Percentiles rank a stretch among this genome's conserved stretches.
phyloP scores from a whole-genome alignment of 2,329 filamentous ascomycete species.

The Didymella exigua region DNA sequence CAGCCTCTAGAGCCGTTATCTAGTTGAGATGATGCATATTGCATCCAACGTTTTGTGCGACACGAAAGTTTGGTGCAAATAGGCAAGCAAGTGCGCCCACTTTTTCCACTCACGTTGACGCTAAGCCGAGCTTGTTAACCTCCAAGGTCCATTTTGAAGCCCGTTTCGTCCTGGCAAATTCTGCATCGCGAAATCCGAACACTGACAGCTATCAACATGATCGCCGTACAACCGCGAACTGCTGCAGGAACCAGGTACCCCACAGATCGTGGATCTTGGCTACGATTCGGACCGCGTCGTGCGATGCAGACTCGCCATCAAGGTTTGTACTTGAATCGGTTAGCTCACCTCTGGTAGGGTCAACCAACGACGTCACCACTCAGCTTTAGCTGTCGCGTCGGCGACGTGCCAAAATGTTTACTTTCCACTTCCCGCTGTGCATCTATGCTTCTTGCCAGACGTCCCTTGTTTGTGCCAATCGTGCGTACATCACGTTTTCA shows the following conservation, averaged over 20 bases:
- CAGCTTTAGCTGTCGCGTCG: constrained; percentile 7
- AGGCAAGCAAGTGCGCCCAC: too few species aligned
- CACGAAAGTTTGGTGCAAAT: too few species aligned
- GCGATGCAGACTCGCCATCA: constrained; percentile 25
- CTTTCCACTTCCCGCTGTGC: not conserved
- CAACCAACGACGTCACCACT: constrained; percentile 36
- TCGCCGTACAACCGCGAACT: constrained; percentile 17
- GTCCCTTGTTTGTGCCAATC: not conserved
- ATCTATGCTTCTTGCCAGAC: constrained; percentile 22
- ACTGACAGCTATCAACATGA: constrained; percentile 5
- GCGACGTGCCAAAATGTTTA: not conserved
- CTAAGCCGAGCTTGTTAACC: not conserved
- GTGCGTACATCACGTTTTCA: not conserved
- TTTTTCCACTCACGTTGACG: too few species aligned
- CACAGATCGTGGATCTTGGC: constrained; percentile 21
- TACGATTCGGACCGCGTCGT: constrained; percentile 20
- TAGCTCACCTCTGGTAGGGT: not conserved
- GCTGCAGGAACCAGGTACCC: constrained; percentile 26
- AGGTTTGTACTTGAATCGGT: constrained; percentile 27
- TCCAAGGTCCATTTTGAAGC: not conserved
- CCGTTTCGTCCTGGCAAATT: not conserved
- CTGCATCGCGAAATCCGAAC: constrained; percentile 1
- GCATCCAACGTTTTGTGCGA: too few species aligned
- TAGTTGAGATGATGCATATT: too few species aligned
- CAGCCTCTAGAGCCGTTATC: too few species aligned